phyloP scores from a whole-genome alignment of 768 basidiomycete genomes.

The Neoboletus brunneissimus region DNA sequence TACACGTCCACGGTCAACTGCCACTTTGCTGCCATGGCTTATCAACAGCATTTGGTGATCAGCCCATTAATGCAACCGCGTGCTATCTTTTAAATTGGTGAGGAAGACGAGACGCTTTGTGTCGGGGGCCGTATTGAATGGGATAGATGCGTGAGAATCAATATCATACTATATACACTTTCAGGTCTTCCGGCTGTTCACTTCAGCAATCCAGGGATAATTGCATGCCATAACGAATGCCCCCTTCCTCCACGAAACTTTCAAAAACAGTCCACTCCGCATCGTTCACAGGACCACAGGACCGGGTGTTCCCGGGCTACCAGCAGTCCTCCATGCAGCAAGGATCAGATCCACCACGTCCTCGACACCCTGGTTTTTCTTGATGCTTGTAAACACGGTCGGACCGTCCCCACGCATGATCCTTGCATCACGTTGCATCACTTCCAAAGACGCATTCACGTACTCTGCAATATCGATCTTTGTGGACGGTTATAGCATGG shows the following conservation, averaged over 20 bases:
- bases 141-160: conserved; percentile 8
- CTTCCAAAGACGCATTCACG: conserved; percentile 88
- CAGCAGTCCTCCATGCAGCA: conserved; percentile 84
- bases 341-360: conserved; percentile 80
- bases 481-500: background rate
- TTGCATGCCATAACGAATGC: conserved; percentile 5
- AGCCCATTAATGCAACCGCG: background rate
- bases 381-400: conserved; percentile 86
- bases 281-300: conserved; percentile 27
- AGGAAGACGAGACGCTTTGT: background rate
- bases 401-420: conserved; percentile 94
- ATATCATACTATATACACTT: background rate
- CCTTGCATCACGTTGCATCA: conserved; percentile 92
- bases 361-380: conserved; percentile 72
- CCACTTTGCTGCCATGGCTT: background rate
- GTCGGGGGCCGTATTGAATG: background rate
- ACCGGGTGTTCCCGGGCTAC: conserved; percentile 63
- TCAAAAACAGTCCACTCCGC: background rate
- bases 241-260: background rate
- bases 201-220: background rate
- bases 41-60: background rate
- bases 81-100: too few relatives aligned
- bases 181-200: conserved; percentile 5
- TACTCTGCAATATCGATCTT: conserved; percentile 92
- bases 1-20: background rate